Evolutionary conservation across 805 yeast genomes (phyloP).

Genomic region (Blastobotrys mokoenaii): DNA sequence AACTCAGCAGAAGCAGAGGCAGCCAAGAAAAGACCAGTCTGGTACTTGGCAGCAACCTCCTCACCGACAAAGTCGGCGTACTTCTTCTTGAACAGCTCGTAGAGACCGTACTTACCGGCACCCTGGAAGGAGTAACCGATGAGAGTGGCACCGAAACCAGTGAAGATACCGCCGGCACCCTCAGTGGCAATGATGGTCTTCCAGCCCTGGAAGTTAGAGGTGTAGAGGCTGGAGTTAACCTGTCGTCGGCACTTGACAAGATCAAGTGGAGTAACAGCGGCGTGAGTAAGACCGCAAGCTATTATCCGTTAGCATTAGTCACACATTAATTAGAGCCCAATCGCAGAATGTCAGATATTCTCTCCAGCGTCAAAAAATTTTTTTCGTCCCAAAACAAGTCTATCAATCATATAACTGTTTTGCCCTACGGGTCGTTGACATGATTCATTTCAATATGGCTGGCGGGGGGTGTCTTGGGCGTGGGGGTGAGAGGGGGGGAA

Average conservation of each 20-base stretch:
- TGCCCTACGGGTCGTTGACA: too few relatives aligned
- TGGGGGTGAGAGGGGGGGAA: too few relatives aligned
- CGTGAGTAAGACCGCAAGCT: constrained; percentile 97
- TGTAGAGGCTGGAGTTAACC: constrained; percentile 66
- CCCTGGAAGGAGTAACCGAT: constrained; percentile 94
- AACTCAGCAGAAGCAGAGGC: constrained; percentile 94
- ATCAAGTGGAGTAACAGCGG: constrained; percentile 88
- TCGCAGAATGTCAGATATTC: too few relatives aligned
- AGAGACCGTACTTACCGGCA: constrained; percentile 94
- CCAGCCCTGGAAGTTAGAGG: constrained; percentile 78
- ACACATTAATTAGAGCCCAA: too few relatives aligned
- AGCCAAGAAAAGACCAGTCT: constrained; percentile 65
- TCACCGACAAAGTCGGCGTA: constrained; percentile 64
- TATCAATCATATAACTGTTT: too few relatives aligned
- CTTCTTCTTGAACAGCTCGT: constrained; percentile 79
- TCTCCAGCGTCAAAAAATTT: too few relatives aligned
- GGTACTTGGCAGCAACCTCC: constrained; percentile 49
- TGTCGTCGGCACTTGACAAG: constrained; percentile 90
- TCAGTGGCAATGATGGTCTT: constrained; percentile 59
- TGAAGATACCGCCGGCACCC: constrained; percentile 69
- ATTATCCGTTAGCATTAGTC: too few relatives aligned
- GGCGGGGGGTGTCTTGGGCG: too few relatives aligned
- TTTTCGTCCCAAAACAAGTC: too few relatives aligned
- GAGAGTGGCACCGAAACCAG: constrained; percentile 88
- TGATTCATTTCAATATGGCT: too few relatives aligned